Conservation (phyloP, 108 stramenopile species). For the Nitzschia sp. region DNA sequence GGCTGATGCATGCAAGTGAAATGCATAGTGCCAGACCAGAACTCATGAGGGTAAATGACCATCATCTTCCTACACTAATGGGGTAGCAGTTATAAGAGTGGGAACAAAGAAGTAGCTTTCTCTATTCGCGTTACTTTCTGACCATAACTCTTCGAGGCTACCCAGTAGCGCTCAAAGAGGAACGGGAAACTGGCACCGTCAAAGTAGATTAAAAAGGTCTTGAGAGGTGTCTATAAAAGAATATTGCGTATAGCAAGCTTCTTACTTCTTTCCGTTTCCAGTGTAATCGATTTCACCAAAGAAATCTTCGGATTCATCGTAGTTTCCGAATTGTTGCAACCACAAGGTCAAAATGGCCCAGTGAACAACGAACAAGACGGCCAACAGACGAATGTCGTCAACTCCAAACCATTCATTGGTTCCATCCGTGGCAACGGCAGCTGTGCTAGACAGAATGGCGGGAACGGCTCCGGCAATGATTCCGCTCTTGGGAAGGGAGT, state of each 20-base stretch:
- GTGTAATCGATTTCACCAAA: slow-evolving; percentile 94
- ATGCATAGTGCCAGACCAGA: too few species aligned
- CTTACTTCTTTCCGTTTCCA: slow-evolving; percentile 26
- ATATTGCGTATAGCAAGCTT: too few species aligned
- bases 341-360: slow-evolving; percentile 85
- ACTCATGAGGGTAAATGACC: too few species aligned
- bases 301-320: slow-evolving; percentile 86
- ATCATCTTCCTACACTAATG: background rate
- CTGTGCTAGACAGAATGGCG: slow-evolving; percentile 64
- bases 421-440: slow-evolving; percentile 85
- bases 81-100: background rate
- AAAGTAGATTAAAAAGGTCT: too few species aligned
- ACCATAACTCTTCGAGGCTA: too few species aligned
- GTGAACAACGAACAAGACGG: slow-evolving; percentile 86
- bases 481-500: slow-evolving; percentile 65
- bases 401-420: slow-evolving; percentile 91
- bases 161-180: too few species aligned
- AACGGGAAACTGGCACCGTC: too few species aligned
- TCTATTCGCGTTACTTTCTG: too few species aligned
- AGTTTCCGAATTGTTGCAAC: slow-evolving; percentile 75
- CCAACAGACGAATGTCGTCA: slow-evolving; percentile 83
- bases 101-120: background rate
- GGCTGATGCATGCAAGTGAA: too few species aligned
- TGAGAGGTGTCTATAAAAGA: too few species aligned
- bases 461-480: slow-evolving; percentile 62